Percentiles rank a stretch among this genome's conserved stretches.
phyloP scores from a whole-genome alignment of 2,329 filamentous ascomycete species.

The Paecilomyces variotii region DNA sequence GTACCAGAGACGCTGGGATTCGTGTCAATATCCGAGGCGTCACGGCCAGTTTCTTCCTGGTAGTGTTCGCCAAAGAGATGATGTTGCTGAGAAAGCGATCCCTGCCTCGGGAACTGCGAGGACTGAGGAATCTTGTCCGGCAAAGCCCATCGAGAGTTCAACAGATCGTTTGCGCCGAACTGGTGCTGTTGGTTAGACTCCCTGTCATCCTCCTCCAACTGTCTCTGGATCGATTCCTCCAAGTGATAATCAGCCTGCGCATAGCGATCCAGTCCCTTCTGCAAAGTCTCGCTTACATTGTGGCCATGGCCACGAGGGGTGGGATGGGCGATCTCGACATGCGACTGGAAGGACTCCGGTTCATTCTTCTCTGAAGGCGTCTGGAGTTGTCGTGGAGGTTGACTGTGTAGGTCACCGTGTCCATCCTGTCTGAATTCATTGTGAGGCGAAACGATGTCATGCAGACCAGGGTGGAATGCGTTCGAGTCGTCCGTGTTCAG shows the following conservation, averaged over 20 bases:
- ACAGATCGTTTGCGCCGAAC: constrained; percentile 19
- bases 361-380: constrained; percentile 17
- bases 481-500: constrained; percentile 47
- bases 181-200: constrained; percentile 17
- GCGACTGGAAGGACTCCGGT: constrained; percentile 35
- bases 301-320: constrained; percentile 57
- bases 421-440: constrained; percentile 24
- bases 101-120: constrained; percentile 4
- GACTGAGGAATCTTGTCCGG: constrained; percentile 21
- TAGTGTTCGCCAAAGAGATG: constrained; percentile 28
- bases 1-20: constrained; percentile 66
- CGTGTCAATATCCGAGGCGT: constrained; percentile 61
- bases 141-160: constrained; percentile 31
- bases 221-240: constrained; percentile 69
- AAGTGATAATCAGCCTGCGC: constrained; percentile 72
- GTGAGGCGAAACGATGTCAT: constrained; percentile 9
- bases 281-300: constrained; percentile 68
- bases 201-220: constrained; percentile 68
- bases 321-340: constrained; percentile 51
- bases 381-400: constrained; percentile 19
- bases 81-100: constrained; percentile 20
- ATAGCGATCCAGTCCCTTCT: constrained; percentile 64
- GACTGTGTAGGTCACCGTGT: constrained; percentile 14
- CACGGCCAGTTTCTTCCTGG: constrained; percentile 31
- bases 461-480: constrained; percentile 25